Base-by-base conservation (phyloP, 2,329 filamentous ascomycete genomes). In the Clonostachys chloroleuca region DNA sequence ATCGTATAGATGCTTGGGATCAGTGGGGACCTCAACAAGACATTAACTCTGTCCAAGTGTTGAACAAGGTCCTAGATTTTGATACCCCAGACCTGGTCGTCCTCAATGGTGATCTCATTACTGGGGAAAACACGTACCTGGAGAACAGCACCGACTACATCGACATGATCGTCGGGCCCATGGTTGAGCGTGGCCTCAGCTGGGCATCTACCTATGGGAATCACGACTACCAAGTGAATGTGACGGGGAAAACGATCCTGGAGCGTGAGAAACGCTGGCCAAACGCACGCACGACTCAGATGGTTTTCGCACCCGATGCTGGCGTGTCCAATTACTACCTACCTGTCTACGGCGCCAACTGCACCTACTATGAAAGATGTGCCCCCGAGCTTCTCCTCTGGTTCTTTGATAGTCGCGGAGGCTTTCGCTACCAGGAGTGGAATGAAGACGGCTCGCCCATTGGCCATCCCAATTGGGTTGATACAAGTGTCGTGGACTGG, bases 131-230 rank as follows among this genome's bases (percentile, higher is more conserved):
- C 48, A 75, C 74, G 0, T 78, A 69, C 50, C 48, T 70, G 5
- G 64, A 75, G 5, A 86, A 86, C 55, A 61, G 59, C 47, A 82
- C 78, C 0, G 54, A 63, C 7, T 83, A 85, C 46, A 48, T 87
- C 4, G 80, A 87, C 53, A 63, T 74, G 53, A 74, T 86, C 10
- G 78, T 86, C 2, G 63, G 56, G 2, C 83, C 83, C 0, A 63
- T 89, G 1, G 66, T 85, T 1, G 52, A 75, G 5, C 73, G 76
- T 14, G 68, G 69, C 8, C 57, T 86, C 0, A 70, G 72, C 0
- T 89, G 83, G 79, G 84, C 83, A 3, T 83, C 80, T 1, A 83
- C 83, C 0, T 89, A 89, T 51, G 86, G 86, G 1, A 89, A 89
- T 48, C 86, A 89, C 54, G 86, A 89, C 53, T 74, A 75, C 42